Evolutionary conservation across 768 basidiomycete genomes (phyloP), one percentile per base, ranked within the genome.

Genomic region (Lactarius hatsudake): DNA sequence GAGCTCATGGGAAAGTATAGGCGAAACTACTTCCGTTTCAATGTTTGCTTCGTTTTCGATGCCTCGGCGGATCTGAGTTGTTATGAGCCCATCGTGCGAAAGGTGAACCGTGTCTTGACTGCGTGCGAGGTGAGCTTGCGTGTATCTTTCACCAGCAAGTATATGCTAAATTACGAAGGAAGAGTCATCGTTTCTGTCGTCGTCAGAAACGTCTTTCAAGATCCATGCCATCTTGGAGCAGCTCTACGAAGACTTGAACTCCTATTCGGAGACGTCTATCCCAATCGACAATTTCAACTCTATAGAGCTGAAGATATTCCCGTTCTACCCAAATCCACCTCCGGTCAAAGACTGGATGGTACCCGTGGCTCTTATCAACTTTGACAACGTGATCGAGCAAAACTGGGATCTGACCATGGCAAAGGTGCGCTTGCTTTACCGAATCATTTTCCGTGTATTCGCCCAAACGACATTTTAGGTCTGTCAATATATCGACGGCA

Each of bases 341-440:
- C 80, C 82, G 4, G 93, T 98, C 15, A 85, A 88, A 69, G 93
- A 97, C 72, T 99, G 97, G 97, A 88, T 92, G 80, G 97, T 98
- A 2, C 97, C 97, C 0, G 80, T 98, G 8, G 87, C 94, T 1
- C 81, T 98, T 7, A 91, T 97, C 66, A 89, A 93, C 72, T 80
- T 98, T 36, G 80, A 84, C 1, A 91, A 87, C 70, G 82, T 94
- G 67, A 83, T 89, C 36, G 93, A 97, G 72, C 87, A 88, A 26
- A 96, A 94, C 72, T 98, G 97, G 97, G 97, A 99, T 77, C 81
- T 98, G 48, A 96, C 97, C 5, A 90, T 98, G 80, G 84, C 84
- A 58, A 94, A 94, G 83, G 93, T 91, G 62, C 34, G 74, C 42
- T 30, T 3, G 23, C 13, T n/a, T 12, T 36, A 42, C 18, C 51